These are phyloP conservation scores for Boletellus deceptivus DNA, from an alignment of 1,284 basidiomycete genomes.

Conservation along the genomic window DNA sequence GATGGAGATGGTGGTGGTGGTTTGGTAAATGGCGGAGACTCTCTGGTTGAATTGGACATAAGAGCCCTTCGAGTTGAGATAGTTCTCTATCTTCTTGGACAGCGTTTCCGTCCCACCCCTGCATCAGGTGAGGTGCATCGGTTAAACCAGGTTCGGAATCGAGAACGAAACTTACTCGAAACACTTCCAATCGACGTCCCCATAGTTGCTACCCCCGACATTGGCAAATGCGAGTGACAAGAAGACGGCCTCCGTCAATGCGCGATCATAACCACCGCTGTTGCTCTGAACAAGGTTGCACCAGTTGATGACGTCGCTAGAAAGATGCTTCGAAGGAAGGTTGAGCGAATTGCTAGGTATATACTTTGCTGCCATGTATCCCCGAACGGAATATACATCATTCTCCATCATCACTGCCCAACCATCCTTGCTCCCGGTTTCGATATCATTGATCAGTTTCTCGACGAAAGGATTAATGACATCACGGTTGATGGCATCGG, in stretches of 20 bases:
- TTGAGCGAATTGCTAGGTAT: slow-evolving; percentile 9
- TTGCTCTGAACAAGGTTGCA: slow-evolving; percentile 14
- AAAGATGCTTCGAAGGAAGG: slow-evolving; percentile 10
- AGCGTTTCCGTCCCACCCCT: slow-evolving; percentile 23
- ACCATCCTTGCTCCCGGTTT: neutral
- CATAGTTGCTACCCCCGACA: slow-evolving; percentile 3
- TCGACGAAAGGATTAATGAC: neutral
- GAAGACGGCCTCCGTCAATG: slow-evolving; percentile 16
- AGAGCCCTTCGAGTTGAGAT: slow-evolving; percentile 3
- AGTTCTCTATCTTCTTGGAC: slow-evolving; percentile 16
- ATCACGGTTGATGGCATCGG: neutral
- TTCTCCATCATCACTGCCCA: slow-evolving; percentile 5
- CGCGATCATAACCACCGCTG: slow-evolving; percentile 16
- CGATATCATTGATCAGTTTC: slow-evolving; percentile 1
- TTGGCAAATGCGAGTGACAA: slow-evolving; percentile 12
- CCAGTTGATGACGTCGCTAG: slow-evolving; percentile 18
- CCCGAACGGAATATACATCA: slow-evolving; percentile 12
- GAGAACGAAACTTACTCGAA: slow-evolving; percentile 12
- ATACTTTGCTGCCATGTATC: slow-evolving; percentile 18
- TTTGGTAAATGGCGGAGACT: slow-evolving; percentile 5
- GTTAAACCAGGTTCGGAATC: neutral
- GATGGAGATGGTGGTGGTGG: neutral
- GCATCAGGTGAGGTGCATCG: neutral
- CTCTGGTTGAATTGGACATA: slow-evolving; percentile 5
- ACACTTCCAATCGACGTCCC: slow-evolving; percentile 23